Percentiles rank a stretch among this genome's conserved stretches.
Evolutionary conservation across 106 monocot species (phyloP).

Genomic region (Dendrobium nobile): DNA sequence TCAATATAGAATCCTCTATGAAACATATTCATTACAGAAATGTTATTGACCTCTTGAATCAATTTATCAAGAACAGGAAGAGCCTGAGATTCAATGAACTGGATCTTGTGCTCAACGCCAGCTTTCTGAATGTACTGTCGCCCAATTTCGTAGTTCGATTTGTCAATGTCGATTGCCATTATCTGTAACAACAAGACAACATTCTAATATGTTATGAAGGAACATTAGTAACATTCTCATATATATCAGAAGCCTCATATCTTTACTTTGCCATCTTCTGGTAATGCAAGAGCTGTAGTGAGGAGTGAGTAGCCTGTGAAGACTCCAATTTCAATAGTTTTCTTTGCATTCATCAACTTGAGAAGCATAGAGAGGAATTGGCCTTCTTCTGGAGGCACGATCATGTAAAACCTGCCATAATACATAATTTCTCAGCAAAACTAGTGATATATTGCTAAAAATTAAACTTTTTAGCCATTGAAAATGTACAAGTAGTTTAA

Average conservation of each 20-base stretch:
- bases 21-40: background rate
- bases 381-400: slow-evolving; percentile 7
- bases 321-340: slow-evolving; percentile 18
- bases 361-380: background rate
- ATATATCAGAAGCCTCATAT: no score
- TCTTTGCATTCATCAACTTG: slow-evolving; percentile 3
- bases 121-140: slow-evolving; percentile 60
- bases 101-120: slow-evolving; percentile 64
- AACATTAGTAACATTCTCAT: no score
- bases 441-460: no score
- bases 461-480: no score
- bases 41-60: background rate
- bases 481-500: no score
- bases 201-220: no score
- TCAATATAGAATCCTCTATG: no score
- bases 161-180: slow-evolving; percentile 51
- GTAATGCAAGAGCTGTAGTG: slow-evolving; percentile 7
- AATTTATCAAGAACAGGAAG: slow-evolving; percentile 44
- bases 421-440: background rate
- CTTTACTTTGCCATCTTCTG: background rate
- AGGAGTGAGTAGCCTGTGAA: slow-evolving; percentile 13
- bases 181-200: slow-evolving; percentile 15
- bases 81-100: slow-evolving; percentile 62
- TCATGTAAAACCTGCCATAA: background rate
- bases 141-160: slow-evolving; percentile 51